Conservation (phyloP, 2,329 filamentous ascomycete species). For the Pseudogymnoascus sp. region DNA sequence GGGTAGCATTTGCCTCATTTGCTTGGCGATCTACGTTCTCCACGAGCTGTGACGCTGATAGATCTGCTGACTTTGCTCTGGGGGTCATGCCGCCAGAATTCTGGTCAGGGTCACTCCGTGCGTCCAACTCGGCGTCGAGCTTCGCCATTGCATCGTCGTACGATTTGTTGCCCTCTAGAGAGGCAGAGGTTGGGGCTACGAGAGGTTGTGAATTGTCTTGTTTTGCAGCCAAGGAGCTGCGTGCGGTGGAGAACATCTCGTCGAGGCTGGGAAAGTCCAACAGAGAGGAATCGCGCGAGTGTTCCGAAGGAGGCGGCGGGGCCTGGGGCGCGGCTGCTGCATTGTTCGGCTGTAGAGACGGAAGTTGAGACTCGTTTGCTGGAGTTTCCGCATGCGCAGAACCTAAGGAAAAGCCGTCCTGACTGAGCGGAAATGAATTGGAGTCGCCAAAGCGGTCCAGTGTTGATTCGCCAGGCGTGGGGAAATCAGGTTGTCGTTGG, state of each 20-base stretch:
- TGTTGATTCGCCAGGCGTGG: slow-evolving; percentile 29
- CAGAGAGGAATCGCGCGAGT: neutral
- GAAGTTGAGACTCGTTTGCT: neutral
- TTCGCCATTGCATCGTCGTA: slow-evolving; percentile 39
- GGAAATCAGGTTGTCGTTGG: slow-evolving; percentile 39
- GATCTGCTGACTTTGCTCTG: slow-evolving; percentile 10
- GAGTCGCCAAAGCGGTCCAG: neutral
- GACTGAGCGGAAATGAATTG: neutral
- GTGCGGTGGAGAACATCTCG: slow-evolving; percentile 10
- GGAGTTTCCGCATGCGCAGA: neutral
- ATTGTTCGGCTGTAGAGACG: neutral
- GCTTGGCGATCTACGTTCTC: neutral
- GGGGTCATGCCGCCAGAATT: slow-evolving; percentile 18
- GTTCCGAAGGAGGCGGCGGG: neutral
- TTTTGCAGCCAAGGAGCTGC: slow-evolving; percentile 21
- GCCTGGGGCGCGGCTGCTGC: neutral
- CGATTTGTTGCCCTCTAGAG: slow-evolving; percentile 26
- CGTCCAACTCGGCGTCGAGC: slow-evolving; percentile 26
- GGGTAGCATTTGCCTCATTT: neutral
- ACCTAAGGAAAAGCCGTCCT: neutral
- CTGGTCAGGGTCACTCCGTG: slow-evolving; percentile 13
- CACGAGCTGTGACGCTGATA: neutral
- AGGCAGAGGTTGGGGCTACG: neutral
- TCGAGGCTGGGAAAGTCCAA: neutral
- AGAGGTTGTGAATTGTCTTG: slow-evolving; percentile 22